phyloP scores from a whole-genome alignment of 2,329 filamentous ascomycete genomes.

The Aspergillus sp. region DNA sequence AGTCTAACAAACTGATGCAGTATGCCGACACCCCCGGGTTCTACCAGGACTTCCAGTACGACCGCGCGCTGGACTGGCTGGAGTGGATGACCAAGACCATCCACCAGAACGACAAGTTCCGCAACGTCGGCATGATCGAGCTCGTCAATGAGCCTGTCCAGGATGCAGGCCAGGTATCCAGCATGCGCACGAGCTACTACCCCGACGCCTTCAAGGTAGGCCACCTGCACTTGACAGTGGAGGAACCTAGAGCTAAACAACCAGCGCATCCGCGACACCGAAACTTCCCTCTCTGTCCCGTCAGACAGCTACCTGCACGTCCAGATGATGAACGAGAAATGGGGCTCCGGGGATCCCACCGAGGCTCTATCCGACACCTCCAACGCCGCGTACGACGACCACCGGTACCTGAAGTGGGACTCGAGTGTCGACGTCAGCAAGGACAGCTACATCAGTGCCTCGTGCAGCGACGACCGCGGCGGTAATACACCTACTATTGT shows the following conservation, averaged over 20 bases:
- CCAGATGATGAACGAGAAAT: conserved; percentile 40
- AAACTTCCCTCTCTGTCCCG: conserved; percentile 46
- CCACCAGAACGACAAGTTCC: conserved; percentile 49
- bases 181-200: conserved; percentile 49
- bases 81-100: conserved; percentile 55
- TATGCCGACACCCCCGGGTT: conserved; percentile 49
- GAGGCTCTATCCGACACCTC: conserved; percentile 25
- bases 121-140: conserved; percentile 60
- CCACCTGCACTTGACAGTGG: not conserved
- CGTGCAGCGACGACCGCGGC: conserved; percentile 50
- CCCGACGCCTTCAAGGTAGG: conserved; percentile 44
- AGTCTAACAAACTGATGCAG: too few species aligned
- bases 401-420: conserved; percentile 59
- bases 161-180: conserved; percentile 31
- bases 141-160: conserved; percentile 59
- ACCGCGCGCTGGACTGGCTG: conserved; percentile 57
- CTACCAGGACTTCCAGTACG: conserved; percentile 58
- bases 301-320: conserved; percentile 42
- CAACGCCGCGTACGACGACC: conserved; percentile 57
- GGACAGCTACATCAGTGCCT: conserved; percentile 51
- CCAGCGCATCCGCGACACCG: conserved; percentile 50
- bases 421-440: conserved; percentile 44
- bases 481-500: conserved; percentile 52
- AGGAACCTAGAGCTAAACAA: not conserved
- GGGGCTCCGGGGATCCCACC: conserved; percentile 46